Percentiles rank a stretch among this genome's conserved stretches.
phyloP scores from a whole-genome alignment of 495 filamentous ascomycete species.

The Podospora bellae-mahoneyi region DNA sequence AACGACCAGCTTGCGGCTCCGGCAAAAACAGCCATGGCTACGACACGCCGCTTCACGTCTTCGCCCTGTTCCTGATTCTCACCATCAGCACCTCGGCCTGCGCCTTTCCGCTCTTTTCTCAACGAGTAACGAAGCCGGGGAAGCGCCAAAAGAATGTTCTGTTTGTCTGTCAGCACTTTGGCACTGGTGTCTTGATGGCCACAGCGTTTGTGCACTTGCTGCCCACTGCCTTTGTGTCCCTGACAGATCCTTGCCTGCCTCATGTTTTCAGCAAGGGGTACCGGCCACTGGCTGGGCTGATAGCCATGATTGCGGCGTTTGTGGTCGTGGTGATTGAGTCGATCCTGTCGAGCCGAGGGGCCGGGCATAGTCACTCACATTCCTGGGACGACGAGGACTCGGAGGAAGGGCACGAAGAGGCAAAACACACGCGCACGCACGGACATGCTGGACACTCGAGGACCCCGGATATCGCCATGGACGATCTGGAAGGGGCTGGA shows the following conservation, averaged over 20 bases:
- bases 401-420: slow-evolving; percentile 28
- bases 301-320: slow-evolving; percentile 75
- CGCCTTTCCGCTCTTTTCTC: slow-evolving; percentile 56
- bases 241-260: slow-evolving; percentile 78
- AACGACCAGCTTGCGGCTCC: slow-evolving; percentile 61
- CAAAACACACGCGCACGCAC: slow-evolving; percentile 30
- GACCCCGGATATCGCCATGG: slow-evolving; percentile 38
- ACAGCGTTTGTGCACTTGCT: slow-evolving; percentile 88
- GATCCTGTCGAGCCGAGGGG: slow-evolving; percentile 60
- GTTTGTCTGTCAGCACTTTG: slow-evolving; percentile 78
- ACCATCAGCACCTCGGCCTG: slow-evolving; percentile 65
- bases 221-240: slow-evolving; percentile 75
- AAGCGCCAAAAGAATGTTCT: slow-evolving; percentile 50
- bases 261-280: slow-evolving; percentile 68
- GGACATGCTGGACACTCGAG: slow-evolving; percentile 10
- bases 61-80: slow-evolving; percentile 74
- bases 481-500: slow-evolving; percentile 42
- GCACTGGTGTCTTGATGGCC: slow-evolving; percentile 80
- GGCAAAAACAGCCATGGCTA: slow-evolving; percentile 53
- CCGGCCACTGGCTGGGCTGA: slow-evolving; percentile 69
- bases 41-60: slow-evolving; percentile 66
- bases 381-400: slow-evolving; percentile 39
- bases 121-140: slow-evolving; percentile 41
- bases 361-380: slow-evolving; percentile 52
- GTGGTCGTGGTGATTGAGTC: slow-evolving; percentile 74